These are phyloP conservation scores for Sporothrix pallida DNA, from an alignment of 2,329 filamentous ascomycete species.

Conservation along the genomic window DNA sequence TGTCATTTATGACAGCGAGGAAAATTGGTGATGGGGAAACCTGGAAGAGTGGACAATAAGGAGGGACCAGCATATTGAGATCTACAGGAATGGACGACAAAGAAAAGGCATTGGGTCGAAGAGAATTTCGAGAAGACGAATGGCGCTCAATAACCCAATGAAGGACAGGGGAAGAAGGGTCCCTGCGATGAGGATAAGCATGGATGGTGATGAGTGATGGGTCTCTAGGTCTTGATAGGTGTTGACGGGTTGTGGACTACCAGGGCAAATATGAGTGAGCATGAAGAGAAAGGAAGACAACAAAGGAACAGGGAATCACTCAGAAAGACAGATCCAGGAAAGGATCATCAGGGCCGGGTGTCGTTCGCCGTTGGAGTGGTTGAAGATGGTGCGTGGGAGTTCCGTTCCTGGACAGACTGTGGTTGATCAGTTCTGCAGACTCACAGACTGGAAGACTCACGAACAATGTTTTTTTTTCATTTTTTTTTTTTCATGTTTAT, in stretches of 20 bases:
- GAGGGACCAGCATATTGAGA: background rate
- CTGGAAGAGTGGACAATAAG: background rate
- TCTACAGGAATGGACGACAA: background rate
- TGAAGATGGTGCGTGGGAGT: conserved; percentile 6
- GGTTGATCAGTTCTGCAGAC: background rate
- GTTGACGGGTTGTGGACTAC: background rate
- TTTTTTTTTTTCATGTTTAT: background rate
- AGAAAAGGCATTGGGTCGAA: background rate
- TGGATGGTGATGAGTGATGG: conserved; percentile 12
- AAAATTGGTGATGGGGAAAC: background rate
- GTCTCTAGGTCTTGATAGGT: background rate
- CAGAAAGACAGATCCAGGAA: conserved; percentile 23
- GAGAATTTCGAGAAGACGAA: background rate
- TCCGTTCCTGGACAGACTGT: background rate
- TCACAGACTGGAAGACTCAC: background rate
- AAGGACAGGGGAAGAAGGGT: too few species aligned
- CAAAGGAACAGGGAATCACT: background rate
- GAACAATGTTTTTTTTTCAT: background rate
- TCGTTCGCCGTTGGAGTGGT: background rate
- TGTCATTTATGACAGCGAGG: background rate
- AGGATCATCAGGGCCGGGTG: conserved; percentile 18
- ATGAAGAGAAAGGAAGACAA: conserved; percentile 8
- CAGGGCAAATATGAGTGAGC: background rate
- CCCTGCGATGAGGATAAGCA: conserved; percentile 4
- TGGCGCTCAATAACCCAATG: background rate